Conservation (phyloP, 2,329 filamentous ascomycete genomes). For the Cryphonectria radicalis region DNA sequence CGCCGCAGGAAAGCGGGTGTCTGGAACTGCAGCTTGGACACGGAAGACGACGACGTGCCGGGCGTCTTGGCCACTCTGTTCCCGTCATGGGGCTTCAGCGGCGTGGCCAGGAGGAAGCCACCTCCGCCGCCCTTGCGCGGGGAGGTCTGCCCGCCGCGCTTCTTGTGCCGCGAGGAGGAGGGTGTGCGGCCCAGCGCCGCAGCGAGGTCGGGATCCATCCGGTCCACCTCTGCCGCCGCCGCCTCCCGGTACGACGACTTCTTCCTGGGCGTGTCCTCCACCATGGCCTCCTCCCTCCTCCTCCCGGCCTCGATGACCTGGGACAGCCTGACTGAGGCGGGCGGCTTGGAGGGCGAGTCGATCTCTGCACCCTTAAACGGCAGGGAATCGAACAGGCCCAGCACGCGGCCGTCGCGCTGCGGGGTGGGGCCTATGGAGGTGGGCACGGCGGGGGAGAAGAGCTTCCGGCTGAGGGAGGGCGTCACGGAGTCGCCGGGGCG, state of each 20-base stretch:
- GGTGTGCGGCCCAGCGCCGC: constrained; percentile 52
- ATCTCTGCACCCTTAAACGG: constrained; percentile 52
- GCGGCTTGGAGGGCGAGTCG: constrained; percentile 50
- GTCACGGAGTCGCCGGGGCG: constrained; percentile 47
- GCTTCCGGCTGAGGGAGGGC: constrained; percentile 59
- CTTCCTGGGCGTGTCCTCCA: constrained; percentile 53
- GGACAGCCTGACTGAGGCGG: constrained; percentile 40
- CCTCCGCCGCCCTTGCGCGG: constrained; percentile 11
- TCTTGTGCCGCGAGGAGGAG: constrained; percentile 63
- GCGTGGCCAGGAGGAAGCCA: constrained; percentile 48
- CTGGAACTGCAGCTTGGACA: constrained; percentile 62
- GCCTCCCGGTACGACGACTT: constrained; percentile 16
- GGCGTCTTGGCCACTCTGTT: constrained; percentile 50
- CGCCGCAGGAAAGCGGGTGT: constrained; percentile 74
- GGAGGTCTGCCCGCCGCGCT: constrained; percentile 40
- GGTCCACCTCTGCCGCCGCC: background rate
- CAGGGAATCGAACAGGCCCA: constrained; percentile 77
- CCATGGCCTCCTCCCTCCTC: constrained; percentile 38
- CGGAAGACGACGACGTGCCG: constrained; percentile 41
- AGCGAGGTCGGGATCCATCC: constrained; percentile 37
- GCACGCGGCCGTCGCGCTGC: constrained; percentile 75
- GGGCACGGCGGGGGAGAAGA: constrained; percentile 63
- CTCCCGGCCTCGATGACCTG: constrained; percentile 27
- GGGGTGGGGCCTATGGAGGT: constrained; percentile 77
- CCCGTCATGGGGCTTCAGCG: constrained; percentile 54